Evolutionary conservation across 257 asterid species (phyloP), one percentile per base, ranked within the genome.

Genomic region (Solanum raphanifolium): DNA sequence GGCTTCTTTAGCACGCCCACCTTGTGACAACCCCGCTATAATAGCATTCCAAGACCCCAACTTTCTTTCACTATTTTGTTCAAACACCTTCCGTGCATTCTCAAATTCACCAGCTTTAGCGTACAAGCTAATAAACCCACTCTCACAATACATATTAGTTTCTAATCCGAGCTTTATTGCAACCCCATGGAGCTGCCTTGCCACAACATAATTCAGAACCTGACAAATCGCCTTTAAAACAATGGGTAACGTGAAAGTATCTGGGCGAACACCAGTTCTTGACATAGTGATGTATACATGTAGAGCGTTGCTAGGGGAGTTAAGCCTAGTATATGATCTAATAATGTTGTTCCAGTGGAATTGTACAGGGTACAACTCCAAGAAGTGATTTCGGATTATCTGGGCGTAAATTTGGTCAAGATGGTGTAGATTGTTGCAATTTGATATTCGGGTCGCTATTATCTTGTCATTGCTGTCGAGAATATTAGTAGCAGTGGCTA

Each of bases 11-110:
- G 92, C 91, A 16, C 91, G 93, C 5, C 98, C 98, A 3, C 96
- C 95, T 87, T 97, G 99, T 8, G 98, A 93, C 79, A 95, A 83
- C 58, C 98, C 99, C 9, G 93, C 93, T 83, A 95, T 93, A 74
- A 95, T 86, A 58, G 99, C 98, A 88, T 97, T 97, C 98, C 98
- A 97, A 39, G 98, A 93, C 10, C 99, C 99, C 93, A 95, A 85
- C 87, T 92, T 90, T 87, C 98, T 93, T 0, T 92, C 94, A 87
- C 88, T 13, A 92, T 94, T 94, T 82, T 91, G 69, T 39, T 55
- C 95, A 85, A 97, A 97, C 94, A 97, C 92, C 83, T 92, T 92
- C 3, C 86, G 90, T 0, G 98, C 99, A 86, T 90, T 87, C 15
- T 87, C 93, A 66, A 91, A 87, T 5, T 91, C 88, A 15, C 98